phyloP scores from a whole-genome alignment of 805 yeast species.

The Deakozyma indianensis region DNA sequence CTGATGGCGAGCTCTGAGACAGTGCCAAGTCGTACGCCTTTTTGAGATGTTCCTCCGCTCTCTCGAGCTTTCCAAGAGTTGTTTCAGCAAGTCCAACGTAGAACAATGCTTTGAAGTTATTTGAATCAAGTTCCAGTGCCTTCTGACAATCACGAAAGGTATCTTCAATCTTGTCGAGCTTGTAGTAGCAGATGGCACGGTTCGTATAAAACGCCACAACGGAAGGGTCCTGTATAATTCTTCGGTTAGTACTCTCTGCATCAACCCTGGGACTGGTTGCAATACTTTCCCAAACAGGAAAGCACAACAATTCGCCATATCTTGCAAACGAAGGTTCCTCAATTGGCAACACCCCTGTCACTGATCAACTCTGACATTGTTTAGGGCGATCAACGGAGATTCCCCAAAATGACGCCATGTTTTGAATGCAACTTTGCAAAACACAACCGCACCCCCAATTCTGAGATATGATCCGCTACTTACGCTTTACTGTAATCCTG shows the following conservation, averaged over 20 bases:
- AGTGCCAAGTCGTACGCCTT: conserved; percentile 18
- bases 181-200: conserved; percentile 15
- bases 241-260: conserved; percentile 7
- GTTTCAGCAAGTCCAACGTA: neutral
- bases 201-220: conserved; percentile 1
- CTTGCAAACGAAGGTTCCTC: too few relatives aligned
- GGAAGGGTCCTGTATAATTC: conserved; percentile 13
- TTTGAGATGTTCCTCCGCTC: conserved; percentile 14
- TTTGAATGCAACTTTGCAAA: too few relatives aligned
- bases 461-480: conserved; percentile 6
- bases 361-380: too few relatives aligned
- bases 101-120: conserved; percentile 5
- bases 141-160: conserved; percentile 15
- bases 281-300: conserved; percentile 13
- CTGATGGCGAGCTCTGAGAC: conserved; percentile 14
- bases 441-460: too few relatives aligned
- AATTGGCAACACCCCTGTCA: too few relatives aligned
- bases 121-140: conserved; percentile 16
- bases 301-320: too few relatives aligned
- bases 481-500: conserved; percentile 17
- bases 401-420: too few relatives aligned
- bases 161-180: conserved; percentile 12
- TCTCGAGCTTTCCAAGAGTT: conserved; percentile 11
- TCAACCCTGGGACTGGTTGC: too few relatives aligned
- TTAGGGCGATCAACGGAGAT: too few relatives aligned